Base-by-base conservation (phyloP, 1,284 basidiomycete genomes). In the Ceratobasidium sp. region DNA sequence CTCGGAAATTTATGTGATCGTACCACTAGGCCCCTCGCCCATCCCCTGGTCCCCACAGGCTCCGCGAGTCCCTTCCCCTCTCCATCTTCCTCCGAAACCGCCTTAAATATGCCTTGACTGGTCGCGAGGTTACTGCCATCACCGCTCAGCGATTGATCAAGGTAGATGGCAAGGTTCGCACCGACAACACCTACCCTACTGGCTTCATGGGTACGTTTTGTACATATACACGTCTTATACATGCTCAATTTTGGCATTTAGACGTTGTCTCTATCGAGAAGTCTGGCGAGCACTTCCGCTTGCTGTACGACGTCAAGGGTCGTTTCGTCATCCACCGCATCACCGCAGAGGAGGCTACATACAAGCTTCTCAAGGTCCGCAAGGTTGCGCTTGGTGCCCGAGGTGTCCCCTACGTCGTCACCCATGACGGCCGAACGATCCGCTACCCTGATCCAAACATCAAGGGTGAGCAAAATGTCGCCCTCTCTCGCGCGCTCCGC, bases 311-410 rank as follows among this genome's bases (percentile, higher is more conserved):
- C 81, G 90, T 98, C 83, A 99, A 99, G 87, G 95, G 96, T 78
- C 96, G 96, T 78, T 99, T 99, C 87, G 93, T 95, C 76, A 96
- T 99, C 83, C 96, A 99, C 88, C 95, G 97, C 80, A 99, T 99
- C 88, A 96, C 95, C 76, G 87, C 92, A 66, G 97, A 99, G 85
- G 96, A 99, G 84, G 95, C 96, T 67, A 84, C 87, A 79, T 99
- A 96, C 91, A 99, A 99, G 85, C 95, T 99, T 80, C 87, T 93
- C 83, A 99, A 99, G 84, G 96, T 99, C 78, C 89, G 89, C 82
- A 92, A 91, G 80, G 90, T 95, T 70, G 94, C 95, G 77, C 85
- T 99, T 78, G 96, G 97, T 77, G 87, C 90, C 78, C 92, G 94
- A 82, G 95, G 95, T 80, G 96, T 99, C 71, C 97, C 96, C 73